Conservation (phyloP, 2,329 filamentous ascomycete genomes). For the Apiospora marii region DNA sequence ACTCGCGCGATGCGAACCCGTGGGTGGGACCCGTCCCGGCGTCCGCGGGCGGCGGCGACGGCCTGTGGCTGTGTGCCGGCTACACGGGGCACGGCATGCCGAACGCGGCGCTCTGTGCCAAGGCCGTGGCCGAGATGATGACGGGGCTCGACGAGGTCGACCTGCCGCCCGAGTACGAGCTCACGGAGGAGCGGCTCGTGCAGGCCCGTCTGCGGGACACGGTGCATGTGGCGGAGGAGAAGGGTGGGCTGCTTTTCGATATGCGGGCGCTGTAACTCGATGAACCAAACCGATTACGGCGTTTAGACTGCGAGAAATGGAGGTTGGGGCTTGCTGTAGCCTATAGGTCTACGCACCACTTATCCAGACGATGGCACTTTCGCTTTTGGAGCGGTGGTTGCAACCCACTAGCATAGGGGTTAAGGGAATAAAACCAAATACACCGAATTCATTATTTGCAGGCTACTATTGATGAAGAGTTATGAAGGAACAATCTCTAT, state of each 20-base stretch:
- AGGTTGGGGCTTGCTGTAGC: neutral
- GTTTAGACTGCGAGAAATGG: neutral
- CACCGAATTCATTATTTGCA: neutral
- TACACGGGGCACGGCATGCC: conserved; percentile 84
- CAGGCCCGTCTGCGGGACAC: conserved; percentile 33
- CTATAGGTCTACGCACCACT: neutral
- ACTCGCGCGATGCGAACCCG: conserved; percentile 70
- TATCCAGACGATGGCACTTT: neutral
- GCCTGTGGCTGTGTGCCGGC: conserved; percentile 70
- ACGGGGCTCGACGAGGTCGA: conserved; percentile 48
- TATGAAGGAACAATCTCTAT: neutral
- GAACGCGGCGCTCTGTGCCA: conserved; percentile 71
- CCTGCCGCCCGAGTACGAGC: conserved; percentile 52
- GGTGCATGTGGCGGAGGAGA: conserved; percentile 26
- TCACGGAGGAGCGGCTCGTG: conserved; percentile 44
- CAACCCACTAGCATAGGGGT: neutral
- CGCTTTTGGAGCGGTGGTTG: neutral
- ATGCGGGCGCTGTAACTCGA: conserved; percentile 5
- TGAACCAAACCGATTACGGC: neutral
- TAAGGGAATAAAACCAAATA: neutral
- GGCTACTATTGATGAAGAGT: neutral
- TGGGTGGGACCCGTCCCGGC: conserved; percentile 75
- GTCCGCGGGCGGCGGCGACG: conserved; percentile 56
- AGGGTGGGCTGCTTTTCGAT: conserved; percentile 27
- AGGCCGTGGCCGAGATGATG: conserved; percentile 69